These are phyloP conservation scores for Talinum fruticosum DNA, from an alignment of 148 eudicot genomes.

Conservation along the genomic window DNA sequence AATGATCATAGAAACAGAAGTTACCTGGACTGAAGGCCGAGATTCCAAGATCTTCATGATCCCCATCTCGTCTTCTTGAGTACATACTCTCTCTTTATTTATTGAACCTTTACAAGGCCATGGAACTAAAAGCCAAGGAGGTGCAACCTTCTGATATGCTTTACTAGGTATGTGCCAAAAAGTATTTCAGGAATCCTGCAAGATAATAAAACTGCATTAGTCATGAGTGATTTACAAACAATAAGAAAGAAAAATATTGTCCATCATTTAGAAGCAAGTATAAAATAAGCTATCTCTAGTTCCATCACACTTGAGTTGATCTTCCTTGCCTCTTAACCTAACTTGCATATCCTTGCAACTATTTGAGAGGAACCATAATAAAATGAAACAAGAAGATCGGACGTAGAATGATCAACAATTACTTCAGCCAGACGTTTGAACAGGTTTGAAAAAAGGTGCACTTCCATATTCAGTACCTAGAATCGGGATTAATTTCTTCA, in stretches of 20 bases:
- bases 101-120: conserved; percentile 26
- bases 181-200: conserved; percentile 23
- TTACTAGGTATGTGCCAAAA: conserved; percentile 30
- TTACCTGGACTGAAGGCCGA: conserved; percentile 28
- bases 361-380: too few relatives aligned
- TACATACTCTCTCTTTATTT: conserved; percentile 18
- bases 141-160: conserved; percentile 22
- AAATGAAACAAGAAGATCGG: neutral
- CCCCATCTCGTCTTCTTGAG: conserved; percentile 21
- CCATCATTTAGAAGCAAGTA: too few relatives aligned
- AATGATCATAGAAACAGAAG: too few relatives aligned
- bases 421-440: neutral
- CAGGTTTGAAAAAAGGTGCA: neutral
- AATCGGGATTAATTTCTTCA: conserved; percentile 48
- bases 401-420: neutral
- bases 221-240: too few relatives aligned
- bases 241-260: neutral
- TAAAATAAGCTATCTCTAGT: too few relatives aligned
- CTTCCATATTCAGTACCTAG: conserved; percentile 42
- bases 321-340: too few relatives aligned
- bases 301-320: too few relatives aligned
- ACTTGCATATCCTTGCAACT: too few relatives aligned
- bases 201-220: neutral
- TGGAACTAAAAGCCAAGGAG: conserved; percentile 16
- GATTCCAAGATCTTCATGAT: conserved; percentile 21